Percentiles rank a stretch among this genome's conserved stretches.
Evolutionary conservation across 331 rosid genomes (phyloP).

Genomic region (Pyracantha coccinea): DNA sequence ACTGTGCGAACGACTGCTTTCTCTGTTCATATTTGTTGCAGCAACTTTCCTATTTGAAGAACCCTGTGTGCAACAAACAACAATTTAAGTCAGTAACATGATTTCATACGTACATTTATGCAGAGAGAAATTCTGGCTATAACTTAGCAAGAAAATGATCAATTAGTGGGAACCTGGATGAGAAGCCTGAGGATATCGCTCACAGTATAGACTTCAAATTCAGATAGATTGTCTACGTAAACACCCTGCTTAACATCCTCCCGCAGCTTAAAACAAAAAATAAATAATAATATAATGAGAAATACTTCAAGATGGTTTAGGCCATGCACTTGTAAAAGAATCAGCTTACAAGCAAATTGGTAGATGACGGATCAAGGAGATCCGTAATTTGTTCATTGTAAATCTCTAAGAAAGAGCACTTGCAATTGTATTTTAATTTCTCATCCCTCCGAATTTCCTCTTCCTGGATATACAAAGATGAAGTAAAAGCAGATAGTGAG

Average conservation of each 20-base stretch:
- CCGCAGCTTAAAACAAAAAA: constrained; percentile 42
- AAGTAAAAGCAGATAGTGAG: constrained; percentile 1
- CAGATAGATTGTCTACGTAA: constrained; percentile 92
- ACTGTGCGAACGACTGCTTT: constrained; percentile 96
- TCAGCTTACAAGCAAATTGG: constrained; percentile 79
- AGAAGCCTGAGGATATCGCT: constrained; percentile 76
- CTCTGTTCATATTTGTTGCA: constrained; percentile 96
- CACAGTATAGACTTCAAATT: constrained; percentile 76
- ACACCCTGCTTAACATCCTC: constrained; percentile 93
- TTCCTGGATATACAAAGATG: constrained; percentile 56
- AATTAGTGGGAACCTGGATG: constrained; percentile 50
- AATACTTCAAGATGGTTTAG: neutral
- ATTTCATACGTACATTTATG: neutral
- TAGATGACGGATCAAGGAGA: constrained; percentile 84
- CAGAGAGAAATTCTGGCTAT: neutral
- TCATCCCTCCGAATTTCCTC: constrained; percentile 94
- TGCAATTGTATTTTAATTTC: constrained; percentile 80
- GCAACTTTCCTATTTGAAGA: constrained; percentile 97
- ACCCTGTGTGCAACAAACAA: constrained; percentile 56
- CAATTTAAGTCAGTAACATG: constrained; percentile 13
- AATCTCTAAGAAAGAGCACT: constrained; percentile 96
- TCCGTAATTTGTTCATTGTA: constrained; percentile 94
- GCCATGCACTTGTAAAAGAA: constrained; percentile 13
- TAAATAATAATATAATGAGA: constrained; percentile 5
- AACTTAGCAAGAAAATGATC: constrained; percentile 10